Base-by-base conservation (phyloP, 805 yeast genomes). In the Candida nanaspora region DNA sequence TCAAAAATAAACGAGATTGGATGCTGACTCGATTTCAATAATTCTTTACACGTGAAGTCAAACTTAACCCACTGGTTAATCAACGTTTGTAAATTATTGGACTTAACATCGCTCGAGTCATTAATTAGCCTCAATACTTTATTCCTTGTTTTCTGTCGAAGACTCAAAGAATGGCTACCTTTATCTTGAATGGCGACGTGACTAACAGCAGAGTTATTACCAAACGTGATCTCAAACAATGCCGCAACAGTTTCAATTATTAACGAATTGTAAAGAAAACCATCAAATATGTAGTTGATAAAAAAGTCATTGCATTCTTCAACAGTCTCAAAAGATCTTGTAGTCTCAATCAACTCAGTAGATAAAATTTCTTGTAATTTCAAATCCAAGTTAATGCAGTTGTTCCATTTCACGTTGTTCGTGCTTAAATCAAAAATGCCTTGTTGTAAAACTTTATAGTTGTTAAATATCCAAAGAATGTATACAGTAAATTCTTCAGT, bases 1-100 rank as follows among this genome's bases (percentile, higher is more conserved):
- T 65, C 69, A 20, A 66, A 48, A n/a, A 61, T 59, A 1, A 83
- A 52, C 1, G 78, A 63, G 30, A 86, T 65, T 0, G 82, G 69
- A 51, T 85, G 93, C 43, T 72, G 69, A 16, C 78, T 67, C 36
- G 71, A 69, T 43, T 74, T 81, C 43, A 72, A 73, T 40, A 84
- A 67, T 51, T 88, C 96, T 41, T 73, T 75, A 54, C 95, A 81
- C 21, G 88, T 65, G 2, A 85, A 70, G 43, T 79, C 82, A 42
- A 89, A 72, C 44, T 81, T 77, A 27, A 73, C 65, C 84, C 95
- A 80, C 49, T 80, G 80, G 25, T 69, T 69, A 37, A 62, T 59
- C n/a, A 69, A 46, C 31, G 65, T 64, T 6, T 59, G 43, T 20
- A 64, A 53, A 46, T 65, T 65, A 10, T 8, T 28, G 15, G 35